These are phyloP conservation scores for Suillus discolor DNA, from an alignment of 768 basidiomycete genomes.

Conservation along the genomic window DNA sequence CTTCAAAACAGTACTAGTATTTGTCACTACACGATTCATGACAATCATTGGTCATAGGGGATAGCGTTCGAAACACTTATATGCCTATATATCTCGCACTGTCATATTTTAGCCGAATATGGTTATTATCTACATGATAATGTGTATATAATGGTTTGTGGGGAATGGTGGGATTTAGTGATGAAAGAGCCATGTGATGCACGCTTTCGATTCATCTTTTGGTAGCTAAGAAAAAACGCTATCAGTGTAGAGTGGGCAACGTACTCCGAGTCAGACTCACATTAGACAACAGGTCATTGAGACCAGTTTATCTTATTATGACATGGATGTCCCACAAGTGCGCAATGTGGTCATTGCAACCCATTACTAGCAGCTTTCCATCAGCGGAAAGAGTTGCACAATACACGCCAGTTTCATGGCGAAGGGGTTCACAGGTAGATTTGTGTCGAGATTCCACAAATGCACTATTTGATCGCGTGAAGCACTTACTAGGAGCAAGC, in stretches of 20 bases:
- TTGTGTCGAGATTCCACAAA: background rate
- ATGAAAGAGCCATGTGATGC: background rate
- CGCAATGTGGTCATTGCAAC: background rate
- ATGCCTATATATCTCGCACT: too few species aligned
- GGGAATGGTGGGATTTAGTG: too few species aligned
- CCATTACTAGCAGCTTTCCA: background rate
- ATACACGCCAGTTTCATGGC: background rate
- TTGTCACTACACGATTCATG: too few species aligned
- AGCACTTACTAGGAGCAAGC: too few species aligned
- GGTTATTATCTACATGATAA: too few species aligned
- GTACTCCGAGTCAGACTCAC: background rate
- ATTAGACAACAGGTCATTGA: background rate
- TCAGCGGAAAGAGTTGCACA: background rate
- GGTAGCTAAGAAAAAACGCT: too few species aligned
- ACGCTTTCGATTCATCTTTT: background rate
- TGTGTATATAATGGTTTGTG: too few species aligned
- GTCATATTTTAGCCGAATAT: too few species aligned
- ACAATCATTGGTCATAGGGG: too few species aligned
- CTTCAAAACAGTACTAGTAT: too few species aligned
- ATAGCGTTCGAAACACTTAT: too few species aligned
- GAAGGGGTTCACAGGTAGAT: slow-evolving; percentile 2
- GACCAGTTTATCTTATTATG: background rate
- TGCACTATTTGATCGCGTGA: background rate
- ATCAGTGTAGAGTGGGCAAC: background rate
- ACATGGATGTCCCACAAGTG: background rate